Evolutionary conservation across 2,329 filamentous ascomycete genomes (phyloP), one percentile per base, ranked within the genome.

Genomic region (Hypoxylon sp.): DNA sequence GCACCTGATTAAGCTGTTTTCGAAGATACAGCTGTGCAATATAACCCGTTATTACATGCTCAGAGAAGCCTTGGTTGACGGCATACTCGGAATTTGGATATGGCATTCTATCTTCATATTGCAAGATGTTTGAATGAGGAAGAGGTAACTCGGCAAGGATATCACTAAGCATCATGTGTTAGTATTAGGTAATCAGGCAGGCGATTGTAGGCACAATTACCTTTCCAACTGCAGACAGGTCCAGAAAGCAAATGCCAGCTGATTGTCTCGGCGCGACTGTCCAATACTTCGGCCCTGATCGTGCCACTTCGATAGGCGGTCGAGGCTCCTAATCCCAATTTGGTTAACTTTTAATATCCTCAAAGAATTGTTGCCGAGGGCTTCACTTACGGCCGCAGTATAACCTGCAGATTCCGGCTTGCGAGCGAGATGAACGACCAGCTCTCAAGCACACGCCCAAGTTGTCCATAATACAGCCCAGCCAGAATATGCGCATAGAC

Each of bases 191-290:
- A 17, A 27, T 30, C 50, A 46, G 6, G 33, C 48, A 25, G 33
- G 25, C 22, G n/a, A 50, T 2, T 3, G 4, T 14, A 3, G 27
- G 30, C 7, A 20, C 53, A 48, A 80, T 73, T 79, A 93, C 91
- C 91, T 97, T 80, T 98, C 95, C 10, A 98, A 85, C 77, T 98
- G 95, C 70, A 98, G 83, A 77, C 93, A 97, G 6, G 95, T 96
- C 95, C 95, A 98, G 75, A 95, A 98, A 0, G 93, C 91, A 73
- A 97, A 86, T 13, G 91, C 84, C 37, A 91, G 84, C 63, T 91
- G 85, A 76, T 94, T 93, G 74, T 90, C 87, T 50, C 82, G 73
- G 64, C 78, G 80, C 42, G 83, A 84, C 42, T 79, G 81, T 6
- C 60, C 58, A 31, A 85, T 73, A 27, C 75, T 77, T 37, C 70